Percentiles rank a stretch among this genome's conserved stretches.
Evolutionary conservation across 2,329 filamentous ascomycete genomes (phyloP).

Genomic region (Rosellinia necatrix): DNA sequence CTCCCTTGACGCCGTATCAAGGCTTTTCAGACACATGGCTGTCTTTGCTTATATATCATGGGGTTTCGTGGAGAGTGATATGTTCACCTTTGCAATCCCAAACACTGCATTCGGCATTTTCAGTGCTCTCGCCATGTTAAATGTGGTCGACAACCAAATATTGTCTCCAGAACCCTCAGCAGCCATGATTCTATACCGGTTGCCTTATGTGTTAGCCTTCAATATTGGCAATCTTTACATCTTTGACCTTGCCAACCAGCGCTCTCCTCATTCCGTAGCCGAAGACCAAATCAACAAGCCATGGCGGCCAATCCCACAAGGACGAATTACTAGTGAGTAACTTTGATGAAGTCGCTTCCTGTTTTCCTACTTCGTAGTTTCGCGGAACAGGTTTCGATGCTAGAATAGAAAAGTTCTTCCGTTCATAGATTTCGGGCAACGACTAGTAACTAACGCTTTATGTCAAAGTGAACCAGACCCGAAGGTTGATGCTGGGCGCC

Average conservation of each 20-base stretch:
- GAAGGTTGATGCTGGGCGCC: constrained; percentile 27
- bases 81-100: constrained; percentile 10
- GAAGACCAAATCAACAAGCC: constrained; percentile 42
- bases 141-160: neutral
- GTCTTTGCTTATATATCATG: neutral
- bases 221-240: constrained; percentile 33
- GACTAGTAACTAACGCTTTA: neutral
- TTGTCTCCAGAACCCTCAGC: neutral
- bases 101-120: constrained; percentile 11
- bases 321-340: neutral
- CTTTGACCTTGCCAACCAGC: constrained; percentile 39
- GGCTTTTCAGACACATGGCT: too few species aligned
- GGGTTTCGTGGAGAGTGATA: constrained; percentile 6
- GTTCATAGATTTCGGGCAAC: too few species aligned
- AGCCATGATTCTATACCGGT: neutral
- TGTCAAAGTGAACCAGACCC: constrained; percentile 25
- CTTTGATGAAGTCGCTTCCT: neutral
- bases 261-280: constrained; percentile 28
- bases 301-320: constrained; percentile 32
- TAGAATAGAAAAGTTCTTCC: too few species aligned
- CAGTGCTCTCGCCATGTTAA: neutral
- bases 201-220: constrained; percentile 9
- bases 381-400: too few species aligned
- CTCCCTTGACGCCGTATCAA: too few species aligned
- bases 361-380: too few species aligned